phyloP scores from a whole-genome alignment of 2,329 filamentous ascomycete genomes.

The Acephala macrosclerotiorum region DNA sequence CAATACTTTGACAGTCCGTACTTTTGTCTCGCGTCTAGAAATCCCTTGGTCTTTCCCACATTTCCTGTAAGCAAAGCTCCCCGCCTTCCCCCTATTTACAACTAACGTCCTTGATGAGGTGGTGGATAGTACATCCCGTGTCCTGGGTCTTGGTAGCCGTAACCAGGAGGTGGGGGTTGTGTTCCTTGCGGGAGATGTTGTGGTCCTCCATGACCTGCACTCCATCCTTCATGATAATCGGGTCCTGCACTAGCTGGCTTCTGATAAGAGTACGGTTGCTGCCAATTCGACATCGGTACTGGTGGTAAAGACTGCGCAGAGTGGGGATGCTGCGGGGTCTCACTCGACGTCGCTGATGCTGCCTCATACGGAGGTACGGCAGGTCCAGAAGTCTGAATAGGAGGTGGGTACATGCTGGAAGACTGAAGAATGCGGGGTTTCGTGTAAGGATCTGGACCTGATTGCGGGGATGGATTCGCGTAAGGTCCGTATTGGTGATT shows the following conservation, averaged over 20 bases:
- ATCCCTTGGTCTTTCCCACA: background rate
- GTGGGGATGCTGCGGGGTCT: constrained; percentile 35
- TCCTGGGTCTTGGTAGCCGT: constrained; percentile 37
- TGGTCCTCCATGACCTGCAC: constrained; percentile 29
- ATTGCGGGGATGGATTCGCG: constrained; percentile 30
- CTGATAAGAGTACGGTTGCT: constrained; percentile 39
- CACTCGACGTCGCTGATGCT: constrained; percentile 32
- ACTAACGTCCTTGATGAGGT: constrained; percentile 37
- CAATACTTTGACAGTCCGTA: background rate
- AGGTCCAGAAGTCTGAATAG: constrained; percentile 34
- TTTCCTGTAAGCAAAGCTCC: background rate
- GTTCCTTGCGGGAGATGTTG: constrained; percentile 29
- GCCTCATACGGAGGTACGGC: constrained; percentile 33
- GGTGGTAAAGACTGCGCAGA: constrained; percentile 35
- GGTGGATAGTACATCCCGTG: constrained; percentile 39
- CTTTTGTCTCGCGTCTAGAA: background rate
- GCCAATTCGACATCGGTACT: constrained; percentile 38
- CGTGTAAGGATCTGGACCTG: constrained; percentile 36
- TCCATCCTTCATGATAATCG: constrained; percentile 40
- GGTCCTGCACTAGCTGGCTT: constrained; percentile 35
- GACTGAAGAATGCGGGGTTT: constrained; percentile 38
- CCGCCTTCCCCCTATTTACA: background rate
- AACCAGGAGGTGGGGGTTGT: constrained; percentile 29
- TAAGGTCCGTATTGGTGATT: constrained; percentile 39
- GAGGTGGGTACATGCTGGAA: constrained; percentile 41